Percentiles rank a stretch among this genome's conserved stretches.
phyloP scores from a whole-genome alignment of 225 moss, liverwort and hornwort species.

The Sphagnum tenellum region DNA sequence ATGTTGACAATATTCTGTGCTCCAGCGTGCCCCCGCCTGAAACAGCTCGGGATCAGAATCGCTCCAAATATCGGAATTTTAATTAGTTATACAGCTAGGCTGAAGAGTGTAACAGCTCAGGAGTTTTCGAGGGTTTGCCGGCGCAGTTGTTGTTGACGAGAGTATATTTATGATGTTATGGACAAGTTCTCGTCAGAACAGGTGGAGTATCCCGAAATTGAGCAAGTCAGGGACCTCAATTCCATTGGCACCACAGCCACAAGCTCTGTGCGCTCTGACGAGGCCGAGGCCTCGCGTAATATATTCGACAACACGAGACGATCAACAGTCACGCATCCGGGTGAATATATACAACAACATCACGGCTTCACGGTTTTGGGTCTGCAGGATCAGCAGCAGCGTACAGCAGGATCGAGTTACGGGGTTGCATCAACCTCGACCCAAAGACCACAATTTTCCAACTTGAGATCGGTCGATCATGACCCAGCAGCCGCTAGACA shows the following conservation, averaged over 20 bases:
- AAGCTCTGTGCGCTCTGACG: constrained; percentile 10
- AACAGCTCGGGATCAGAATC: too few species aligned
- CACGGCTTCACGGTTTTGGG: constrained; percentile 5
- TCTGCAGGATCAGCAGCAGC: constrained; percentile 2
- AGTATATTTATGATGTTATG: constrained; percentile 19
- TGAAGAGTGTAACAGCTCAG: too few species aligned
- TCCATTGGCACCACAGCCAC: constrained; percentile 10
- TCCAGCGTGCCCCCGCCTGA: too few species aligned
- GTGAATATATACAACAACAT: constrained; percentile 22
- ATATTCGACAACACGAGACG: not conserved
- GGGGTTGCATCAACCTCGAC: too few species aligned
- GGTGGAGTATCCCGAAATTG: constrained; percentile 15
- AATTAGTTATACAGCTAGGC: too few species aligned
- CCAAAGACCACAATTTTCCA: too few species aligned
- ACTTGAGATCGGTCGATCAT: too few species aligned
- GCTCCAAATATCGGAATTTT: too few species aligned
- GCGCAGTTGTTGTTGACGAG: too few species aligned
- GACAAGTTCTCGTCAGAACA: constrained; percentile 36
- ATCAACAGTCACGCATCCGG: constrained; percentile 13
- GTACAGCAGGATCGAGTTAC: not conserved
- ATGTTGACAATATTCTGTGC: too few species aligned
- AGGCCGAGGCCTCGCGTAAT: not conserved
- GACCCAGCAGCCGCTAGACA: too few species aligned
- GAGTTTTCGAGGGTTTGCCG: too few species aligned
- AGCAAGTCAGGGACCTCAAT: constrained; percentile 24